Base-by-base conservation (phyloP, 768 basidiomycete genomes). In the Leccinum longicurvipes region DNA sequence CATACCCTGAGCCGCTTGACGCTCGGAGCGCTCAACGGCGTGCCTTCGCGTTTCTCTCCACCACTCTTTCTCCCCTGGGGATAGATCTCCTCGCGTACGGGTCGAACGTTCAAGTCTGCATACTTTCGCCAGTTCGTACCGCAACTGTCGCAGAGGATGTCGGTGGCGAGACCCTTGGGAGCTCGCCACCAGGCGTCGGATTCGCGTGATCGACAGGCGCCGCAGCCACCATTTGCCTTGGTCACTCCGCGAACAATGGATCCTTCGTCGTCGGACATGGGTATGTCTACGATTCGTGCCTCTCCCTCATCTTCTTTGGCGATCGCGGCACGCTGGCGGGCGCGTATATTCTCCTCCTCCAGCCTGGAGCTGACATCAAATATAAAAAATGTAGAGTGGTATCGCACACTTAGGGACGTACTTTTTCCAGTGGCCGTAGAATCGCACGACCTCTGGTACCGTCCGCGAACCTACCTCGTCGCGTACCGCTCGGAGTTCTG, bases 51-150 rank as follows among this genome's bases (percentile, higher is more conserved):
- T 73, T 84, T 85, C 55, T 83, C 80, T 34, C 61, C 61, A 47
- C 61, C 61, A 47, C 67, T 63, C 65, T 76, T 79, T 60, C 73
- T 72, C 27, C 74, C 72, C 2, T 75, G 66, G 0, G 80, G 74
- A 1, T 80, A 63, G 1, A 80, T 75, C 46, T 90, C 89, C 54
- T 92, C 89, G 27, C 89, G 81, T 19, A 84, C 55, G 9, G 86
- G 85, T 41, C 89, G 78, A 24, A 89, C 85, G 62, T 86, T 91
- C 48, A 94, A 76, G 62, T 95, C 93, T 0, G 91, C 93, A 68
- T 97, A 97, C 72, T 95, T 97, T 62, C 93, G 79, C 88, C 92
- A 97, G 60, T 88, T 89, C 45, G 84, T 81, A 12, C 93, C 93
- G 65, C 93, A 97, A 27, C 71, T 78, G 46, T 95, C 91, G 67